Base-by-base conservation (phyloP, 306 rosid genomes). In the Lathyrus tuberosus region DNA sequence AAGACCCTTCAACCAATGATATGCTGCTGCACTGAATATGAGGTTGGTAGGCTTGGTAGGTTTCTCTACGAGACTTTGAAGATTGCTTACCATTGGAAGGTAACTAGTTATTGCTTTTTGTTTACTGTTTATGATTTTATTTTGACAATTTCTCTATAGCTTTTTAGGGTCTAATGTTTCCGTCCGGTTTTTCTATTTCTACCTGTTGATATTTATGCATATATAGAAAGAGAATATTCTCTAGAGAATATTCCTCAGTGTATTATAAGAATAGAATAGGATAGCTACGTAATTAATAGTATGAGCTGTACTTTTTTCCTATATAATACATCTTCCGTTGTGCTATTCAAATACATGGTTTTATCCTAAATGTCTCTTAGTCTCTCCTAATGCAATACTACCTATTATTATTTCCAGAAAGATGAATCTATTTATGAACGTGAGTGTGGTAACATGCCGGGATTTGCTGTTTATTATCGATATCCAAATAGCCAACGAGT, bases 401-500 rank as follows among this genome's bases (percentile, higher is more conserved):
- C 56, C 10, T 11, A 40, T 69, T 44, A 41, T 51, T 49, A 18
- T 63, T 76, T 68, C 31, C 96, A 94, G 99, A 89, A 96, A 71
- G 99, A 89, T 76, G 99, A 94, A 83, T 84, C 99, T 75, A 69
- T 94, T 72, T 94, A 94, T 79, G 99, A 94, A 75, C 92, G 96
- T 11, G 99, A 94, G 66, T 94, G 99, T 69, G 97, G 99, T 82
- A 94, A 94, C 84, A 94, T 87, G 99, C 99, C 99, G 1, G 99
- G 99, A 58, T 94, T 94, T 81, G 97, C 99, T 42, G 97, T 94
- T 57, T 94, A 91, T 83, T 94, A 94, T 74, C 84, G 99, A 84
- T 86, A 83, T 81, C 99, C 99, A 16, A 83, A 94, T 79, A 86
- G 96, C 79, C 96, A 91, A 76, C 86, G 99, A 63, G 99, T 94